Evolutionary conservation across 2,329 filamentous ascomycete species (phyloP).

Genomic region (Rhynchosporium agropyri): DNA sequence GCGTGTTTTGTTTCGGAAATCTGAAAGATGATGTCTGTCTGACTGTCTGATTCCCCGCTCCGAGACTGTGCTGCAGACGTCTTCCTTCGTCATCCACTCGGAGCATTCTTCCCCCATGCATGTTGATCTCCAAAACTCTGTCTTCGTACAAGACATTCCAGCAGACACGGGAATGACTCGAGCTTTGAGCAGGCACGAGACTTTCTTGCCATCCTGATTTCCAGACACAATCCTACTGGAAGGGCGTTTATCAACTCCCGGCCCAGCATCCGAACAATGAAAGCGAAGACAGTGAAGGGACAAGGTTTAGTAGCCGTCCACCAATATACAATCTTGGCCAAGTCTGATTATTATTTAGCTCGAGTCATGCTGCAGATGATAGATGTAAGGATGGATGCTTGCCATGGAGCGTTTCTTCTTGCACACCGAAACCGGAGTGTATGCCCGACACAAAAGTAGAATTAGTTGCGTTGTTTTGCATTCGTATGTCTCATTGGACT

Average conservation of each 20-base stretch:
- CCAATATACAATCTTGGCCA: no score
- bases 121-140: background rate
- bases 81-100: background rate
- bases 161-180: background rate
- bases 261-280: background rate
- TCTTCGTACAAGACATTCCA: background rate
- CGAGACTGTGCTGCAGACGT: background rate
- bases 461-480: no score
- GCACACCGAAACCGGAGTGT: no score
- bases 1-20: constrained; percentile 3
- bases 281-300: background rate
- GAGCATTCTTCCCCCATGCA: background rate
- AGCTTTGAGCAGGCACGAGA: background rate
- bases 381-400: no score
- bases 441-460: no score
- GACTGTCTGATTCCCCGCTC: background rate
- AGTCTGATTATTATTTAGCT: no score
- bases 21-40: background rate
- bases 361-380: no score
- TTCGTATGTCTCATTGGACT: no score
- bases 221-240: background rate
- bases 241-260: background rate
- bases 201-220: background rate
- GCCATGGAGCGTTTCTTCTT: no score
- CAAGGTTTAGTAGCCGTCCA: background rate